Percentiles rank a stretch among this genome's conserved stretches.
Conservation (phyloP, 1,139 yeast species). For the Pichia sp. region DNA sequence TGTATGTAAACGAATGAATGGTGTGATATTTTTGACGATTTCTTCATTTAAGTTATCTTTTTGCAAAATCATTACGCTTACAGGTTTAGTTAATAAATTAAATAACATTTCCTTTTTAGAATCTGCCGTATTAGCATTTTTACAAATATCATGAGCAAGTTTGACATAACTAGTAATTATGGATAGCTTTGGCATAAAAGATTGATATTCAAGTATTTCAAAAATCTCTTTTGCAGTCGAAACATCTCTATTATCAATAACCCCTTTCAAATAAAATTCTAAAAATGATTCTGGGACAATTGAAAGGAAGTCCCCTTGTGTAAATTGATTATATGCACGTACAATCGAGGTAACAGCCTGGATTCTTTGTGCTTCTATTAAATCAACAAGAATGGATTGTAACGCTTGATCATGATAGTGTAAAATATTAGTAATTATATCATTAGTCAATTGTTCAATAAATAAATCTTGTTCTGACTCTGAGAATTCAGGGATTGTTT, state of each 20-base stretch:
- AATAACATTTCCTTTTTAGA: constrained; percentile 20
- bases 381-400: constrained; percentile 5
- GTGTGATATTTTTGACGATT: constrained; percentile 8
- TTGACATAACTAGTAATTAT: constrained; percentile 15
- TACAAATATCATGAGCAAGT: constrained; percentile 11
- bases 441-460: constrained; percentile 1
- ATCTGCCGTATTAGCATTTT: constrained; percentile 14
- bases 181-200: constrained; percentile 13
- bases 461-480: constrained; percentile 1
- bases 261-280: constrained; percentile 11
- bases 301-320: constrained; percentile 6
- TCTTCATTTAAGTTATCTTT: constrained; percentile 10
- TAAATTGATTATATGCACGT: constrained; percentile 7
- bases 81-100: constrained; percentile 18
- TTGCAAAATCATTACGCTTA: constrained; percentile 11
- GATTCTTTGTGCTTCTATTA: neutral
- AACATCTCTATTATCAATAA: constrained; percentile 16
- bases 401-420: constrained; percentile 14
- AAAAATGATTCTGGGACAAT: constrained; percentile 7
- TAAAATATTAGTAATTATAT: constrained; percentile 9
- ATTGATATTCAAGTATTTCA: constrained; percentile 6
- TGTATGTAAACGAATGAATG: constrained; percentile 18
- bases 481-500: constrained; percentile 7
- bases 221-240: constrained; percentile 16
- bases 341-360: constrained; percentile 4